Evolutionary conservation across 805 yeast genomes (phyloP).

Genomic region (Isabelozyma pseudorhagii): DNA sequence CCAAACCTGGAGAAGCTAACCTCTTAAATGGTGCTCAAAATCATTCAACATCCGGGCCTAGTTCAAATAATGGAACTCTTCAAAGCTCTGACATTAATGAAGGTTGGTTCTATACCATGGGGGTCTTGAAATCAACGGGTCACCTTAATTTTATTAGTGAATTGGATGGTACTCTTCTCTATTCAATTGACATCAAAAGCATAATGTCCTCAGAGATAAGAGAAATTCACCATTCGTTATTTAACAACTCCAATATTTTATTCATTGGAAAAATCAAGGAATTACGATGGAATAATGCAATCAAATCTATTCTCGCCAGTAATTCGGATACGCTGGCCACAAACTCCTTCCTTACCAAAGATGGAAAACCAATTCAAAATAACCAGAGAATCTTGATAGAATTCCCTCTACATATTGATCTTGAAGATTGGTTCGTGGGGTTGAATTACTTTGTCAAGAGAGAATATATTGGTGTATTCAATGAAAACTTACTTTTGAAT

Average conservation of each 20-base stretch:
- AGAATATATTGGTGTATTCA: conserved; percentile 45
- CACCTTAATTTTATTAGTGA: conserved; percentile 56
- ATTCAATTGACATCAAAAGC: conserved; percentile 52
- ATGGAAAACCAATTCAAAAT: conserved; percentile 29
- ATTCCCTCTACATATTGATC: conserved; percentile 64
- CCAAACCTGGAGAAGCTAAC: neutral
- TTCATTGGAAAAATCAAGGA: conserved; percentile 56
- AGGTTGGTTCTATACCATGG: conserved; percentile 75
- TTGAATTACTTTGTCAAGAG: conserved; percentile 59
- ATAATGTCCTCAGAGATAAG: conserved; percentile 61
- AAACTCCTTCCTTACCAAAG: conserved; percentile 27
- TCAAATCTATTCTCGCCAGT: conserved; percentile 25
- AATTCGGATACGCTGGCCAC: conserved; percentile 4
- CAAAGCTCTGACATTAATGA: conserved; percentile 27
- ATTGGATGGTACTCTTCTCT: conserved; percentile 59
- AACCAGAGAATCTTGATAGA: conserved; percentile 49
- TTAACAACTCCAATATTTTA: conserved; percentile 55
- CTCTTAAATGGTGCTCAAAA: neutral
- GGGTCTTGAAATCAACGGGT: conserved; percentile 64
- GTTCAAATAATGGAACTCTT: conserved; percentile 3
- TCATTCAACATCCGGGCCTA: neutral
- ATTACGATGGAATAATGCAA: conserved; percentile 44
- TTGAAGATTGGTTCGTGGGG: conserved; percentile 77
- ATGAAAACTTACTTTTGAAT: conserved; percentile 1
- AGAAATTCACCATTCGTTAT: conserved; percentile 59